These are phyloP conservation scores for Botryotinia globosa DNA, from an alignment of 2,329 filamentous ascomycete genomes.

Conservation along the genomic window DNA sequence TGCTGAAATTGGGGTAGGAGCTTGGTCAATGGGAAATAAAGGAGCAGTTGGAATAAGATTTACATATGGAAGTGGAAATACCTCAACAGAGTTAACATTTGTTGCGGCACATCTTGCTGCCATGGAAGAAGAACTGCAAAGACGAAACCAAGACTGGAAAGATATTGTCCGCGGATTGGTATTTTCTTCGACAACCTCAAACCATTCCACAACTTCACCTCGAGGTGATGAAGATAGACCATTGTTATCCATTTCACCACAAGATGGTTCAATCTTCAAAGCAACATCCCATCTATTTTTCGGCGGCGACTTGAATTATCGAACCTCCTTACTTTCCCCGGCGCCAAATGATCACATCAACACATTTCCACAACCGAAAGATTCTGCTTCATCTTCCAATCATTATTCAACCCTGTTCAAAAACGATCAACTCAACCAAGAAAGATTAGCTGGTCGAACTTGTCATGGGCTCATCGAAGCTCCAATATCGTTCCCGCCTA, in stretches of 20 bases:
- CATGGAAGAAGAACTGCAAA: conserved; percentile 73
- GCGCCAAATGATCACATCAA: conserved; percentile 50
- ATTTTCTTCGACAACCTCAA: conserved; percentile 54
- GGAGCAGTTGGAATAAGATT: conserved; percentile 80
- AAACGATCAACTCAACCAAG: conserved; percentile 75
- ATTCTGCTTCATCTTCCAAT: conserved; percentile 49
- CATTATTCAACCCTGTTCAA: conserved; percentile 67
- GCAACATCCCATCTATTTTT: conserved; percentile 77
- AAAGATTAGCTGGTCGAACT: conserved; percentile 65
- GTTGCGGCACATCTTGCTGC: conserved; percentile 85
- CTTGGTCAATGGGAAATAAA: conserved; percentile 92
- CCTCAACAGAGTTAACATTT: conserved; percentile 70
- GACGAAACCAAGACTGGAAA: conserved; percentile 85
- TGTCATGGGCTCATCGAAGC: conserved; percentile 77
- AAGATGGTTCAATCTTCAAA: conserved; percentile 64
- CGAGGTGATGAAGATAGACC: conserved; percentile 43
- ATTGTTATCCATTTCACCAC: conserved; percentile 42
- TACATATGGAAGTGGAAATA: conserved; percentile 48
- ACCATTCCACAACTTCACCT: conserved; percentile 24
- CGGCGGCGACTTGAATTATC: conserved; percentile 92
- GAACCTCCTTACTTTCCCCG: conserved; percentile 69
- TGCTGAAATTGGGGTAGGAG: conserved; percentile 80
- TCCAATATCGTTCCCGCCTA: conserved; percentile 76
- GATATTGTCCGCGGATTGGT: conserved; percentile 76
- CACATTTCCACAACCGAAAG: conserved; percentile 60